These are phyloP conservation scores for Lepiota subincarnata DNA, from an alignment of 768 basidiomycete species.

Conservation along the genomic window DNA sequence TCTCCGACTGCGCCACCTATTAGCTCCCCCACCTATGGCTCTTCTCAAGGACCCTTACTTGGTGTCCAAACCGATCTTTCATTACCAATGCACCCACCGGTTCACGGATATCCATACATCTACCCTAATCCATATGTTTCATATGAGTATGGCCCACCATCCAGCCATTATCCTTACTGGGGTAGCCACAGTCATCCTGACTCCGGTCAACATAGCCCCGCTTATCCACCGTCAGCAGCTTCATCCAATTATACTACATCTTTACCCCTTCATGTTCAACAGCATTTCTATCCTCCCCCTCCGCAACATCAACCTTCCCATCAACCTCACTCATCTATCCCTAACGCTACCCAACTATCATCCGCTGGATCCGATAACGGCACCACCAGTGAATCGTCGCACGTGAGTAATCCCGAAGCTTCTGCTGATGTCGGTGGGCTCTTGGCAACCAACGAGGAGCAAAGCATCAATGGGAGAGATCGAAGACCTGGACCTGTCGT, in stretches of 20 bases:
- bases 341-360: neutral
- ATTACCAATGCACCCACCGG: slow-evolving; percentile 12
- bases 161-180: slow-evolving; percentile 38
- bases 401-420: neutral
- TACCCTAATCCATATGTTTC: slow-evolving; percentile 13
- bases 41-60: slow-evolving; percentile 4
- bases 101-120: slow-evolving; percentile 12
- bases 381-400: neutral
- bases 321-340: neutral
- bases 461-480: neutral
- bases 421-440: neutral
- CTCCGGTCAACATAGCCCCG: slow-evolving; percentile 23
- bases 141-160: slow-evolving; percentile 17
- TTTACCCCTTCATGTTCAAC: slow-evolving; percentile 14
- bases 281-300: slow-evolving; percentile 8
- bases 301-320: neutral
- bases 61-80: slow-evolving; percentile 9
- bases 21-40: slow-evolving; percentile 11
- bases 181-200: slow-evolving; percentile 19
- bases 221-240: slow-evolving; percentile 17
- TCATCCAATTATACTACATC: slow-evolving; percentile 13
- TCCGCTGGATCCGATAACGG: neutral
- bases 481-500: slow-evolving; percentile 32
- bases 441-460: neutral
- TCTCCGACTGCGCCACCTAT: neutral